phyloP scores from a whole-genome alignment of 768 basidiomycete genomes.

The Melanogaster broomeanus region DNA sequence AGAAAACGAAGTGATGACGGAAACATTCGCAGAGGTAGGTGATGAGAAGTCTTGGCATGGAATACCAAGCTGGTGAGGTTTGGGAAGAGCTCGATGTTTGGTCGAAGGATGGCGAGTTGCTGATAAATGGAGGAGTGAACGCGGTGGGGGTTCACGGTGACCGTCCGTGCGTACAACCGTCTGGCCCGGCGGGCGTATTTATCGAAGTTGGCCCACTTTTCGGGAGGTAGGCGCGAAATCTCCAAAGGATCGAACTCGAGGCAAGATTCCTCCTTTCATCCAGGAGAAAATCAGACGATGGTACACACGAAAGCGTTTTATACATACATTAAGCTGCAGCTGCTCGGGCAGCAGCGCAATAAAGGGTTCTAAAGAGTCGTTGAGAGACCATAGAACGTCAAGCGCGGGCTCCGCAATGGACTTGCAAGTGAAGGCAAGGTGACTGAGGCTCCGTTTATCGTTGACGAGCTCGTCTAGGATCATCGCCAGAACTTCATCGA shows the following conservation, averaged over 20 bases:
- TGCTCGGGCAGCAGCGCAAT: slow-evolving; percentile 21
- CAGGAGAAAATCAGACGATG: slow-evolving; percentile 6
- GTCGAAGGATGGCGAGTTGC: slow-evolving; percentile 20
- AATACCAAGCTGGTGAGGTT: slow-evolving; percentile 16
- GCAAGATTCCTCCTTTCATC: slow-evolving; percentile 17
- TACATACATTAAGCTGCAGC: slow-evolving; percentile 21
- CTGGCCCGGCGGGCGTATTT: slow-evolving; percentile 23
- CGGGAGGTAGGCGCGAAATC: slow-evolving; percentile 5
- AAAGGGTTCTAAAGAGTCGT: slow-evolving; percentile 26
- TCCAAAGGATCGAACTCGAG: slow-evolving; percentile 11
- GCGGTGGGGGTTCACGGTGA: slow-evolving; percentile 26
- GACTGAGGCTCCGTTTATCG: slow-evolving; percentile 16
- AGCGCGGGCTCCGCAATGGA: slow-evolving; percentile 17
- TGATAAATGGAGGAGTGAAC: slow-evolving; percentile 28
- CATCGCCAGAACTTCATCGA: slow-evolving; percentile 23
- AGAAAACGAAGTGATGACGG: slow-evolving; percentile 22
- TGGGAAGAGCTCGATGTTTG: slow-evolving; percentile 25
- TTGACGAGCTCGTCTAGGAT: slow-evolving; percentile 20
- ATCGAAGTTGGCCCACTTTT: slow-evolving; percentile 22
- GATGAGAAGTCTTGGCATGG: slow-evolving; percentile 15
- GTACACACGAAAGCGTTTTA: background rate
- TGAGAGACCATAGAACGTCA: slow-evolving; percentile 25
- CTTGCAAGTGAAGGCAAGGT: slow-evolving; percentile 24
- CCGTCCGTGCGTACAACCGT: slow-evolving; percentile 25
- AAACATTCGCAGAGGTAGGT: slow-evolving; percentile 17